A percentile compares a stretch with the other conserved stretches of the same genome.
Evolutionary conservation across 2,329 filamentous ascomycete species (phyloP).

Genomic region (Aspergillus flavus): DNA sequence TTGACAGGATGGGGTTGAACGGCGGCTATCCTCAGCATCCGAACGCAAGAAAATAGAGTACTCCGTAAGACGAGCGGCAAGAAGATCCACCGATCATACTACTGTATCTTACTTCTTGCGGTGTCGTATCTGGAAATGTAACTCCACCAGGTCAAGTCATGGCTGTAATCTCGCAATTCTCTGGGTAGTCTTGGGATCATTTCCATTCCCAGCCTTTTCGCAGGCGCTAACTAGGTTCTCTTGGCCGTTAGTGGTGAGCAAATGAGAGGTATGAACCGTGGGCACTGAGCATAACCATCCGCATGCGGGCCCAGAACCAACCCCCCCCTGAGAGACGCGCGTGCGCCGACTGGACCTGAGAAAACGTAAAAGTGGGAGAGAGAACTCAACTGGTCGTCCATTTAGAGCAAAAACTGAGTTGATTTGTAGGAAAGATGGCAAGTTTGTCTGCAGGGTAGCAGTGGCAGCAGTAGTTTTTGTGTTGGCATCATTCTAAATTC

Average conservation of each 20-base stretch:
- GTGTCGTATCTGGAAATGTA: slow-evolving; percentile 2
- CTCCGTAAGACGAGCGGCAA: neutral
- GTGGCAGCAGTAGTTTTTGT: neutral
- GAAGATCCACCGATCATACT: slow-evolving; percentile 2
- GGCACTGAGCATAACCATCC: slow-evolving; percentile 16
- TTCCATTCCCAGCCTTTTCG: slow-evolving; percentile 6
- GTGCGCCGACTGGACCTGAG: slow-evolving; percentile 17
- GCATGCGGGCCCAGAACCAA: slow-evolving; percentile 22
- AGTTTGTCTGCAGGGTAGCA: neutral
- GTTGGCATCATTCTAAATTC: slow-evolving; percentile 3
- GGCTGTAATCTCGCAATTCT: slow-evolving; percentile 12
- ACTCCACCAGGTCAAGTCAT: slow-evolving; percentile 8
- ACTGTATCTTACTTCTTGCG: neutral
- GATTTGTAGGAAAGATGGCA: neutral
- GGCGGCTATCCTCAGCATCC: neutral
- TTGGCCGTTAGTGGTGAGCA: slow-evolving; percentile 13
- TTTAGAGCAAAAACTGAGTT: neutral
- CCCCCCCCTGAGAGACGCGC: slow-evolving; percentile 27
- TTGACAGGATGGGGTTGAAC: neutral
- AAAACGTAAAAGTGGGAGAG: slow-evolving; percentile 1
- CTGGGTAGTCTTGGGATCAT: slow-evolving; percentile 4
- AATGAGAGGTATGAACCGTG: slow-evolving; percentile 17
- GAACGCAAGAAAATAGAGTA: neutral
- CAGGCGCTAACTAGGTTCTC: slow-evolving; percentile 3
- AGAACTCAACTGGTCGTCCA: neutral